Evolutionary conservation across 805 yeast species (phyloP), one percentile per base, ranked within the genome.

Genomic region (Ogataea ganodermae): DNA sequence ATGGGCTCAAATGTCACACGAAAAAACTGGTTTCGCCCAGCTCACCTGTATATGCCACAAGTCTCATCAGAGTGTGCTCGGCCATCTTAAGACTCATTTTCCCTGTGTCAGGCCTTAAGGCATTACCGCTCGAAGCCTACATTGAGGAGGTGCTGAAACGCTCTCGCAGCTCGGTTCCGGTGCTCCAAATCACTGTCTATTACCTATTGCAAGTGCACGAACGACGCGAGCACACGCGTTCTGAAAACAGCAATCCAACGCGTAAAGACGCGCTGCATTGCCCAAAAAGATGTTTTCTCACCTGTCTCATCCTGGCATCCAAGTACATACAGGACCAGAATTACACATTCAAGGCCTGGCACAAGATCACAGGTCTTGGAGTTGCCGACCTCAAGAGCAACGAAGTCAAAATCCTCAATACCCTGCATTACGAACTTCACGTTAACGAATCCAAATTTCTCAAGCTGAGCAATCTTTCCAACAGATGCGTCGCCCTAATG

Each of bases 311-410:
- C 44, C 69, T 89, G 31, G 83, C 94, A 3, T 78, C 84, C 44
- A 89, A 89, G 62, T 86, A 81, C 63, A 72, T 76, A 50, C 89
- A 83, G 60, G 96, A 89, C 66, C 78, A 80, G 42, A 84, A 83
- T 61, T 86, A 79, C 65, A 73, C 86, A 24, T 74, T 85, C 55
- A 75, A 73, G 51, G 78, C 86, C 5, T 89, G 96, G 96, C 71
- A 84, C 43, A 78, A 80, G 61, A 82, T 89, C 42, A 78, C 89
- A 27, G 94, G 95, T 0, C 72, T 86, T 33, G 60, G 78, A 18
- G 59, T 76, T 3, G 53, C 62, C 23, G 83, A 79, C 48, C 68
- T 89, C 44, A 73, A 70, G 50, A 49, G 51, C 4, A 61, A 58
- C 35, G 96, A 89, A 66, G 57, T 74, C 23, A 63, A 70, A 6